Base-by-base conservation (phyloP, 108 stramenopile species). In the Pseudonitzschia multistriata region DNA sequence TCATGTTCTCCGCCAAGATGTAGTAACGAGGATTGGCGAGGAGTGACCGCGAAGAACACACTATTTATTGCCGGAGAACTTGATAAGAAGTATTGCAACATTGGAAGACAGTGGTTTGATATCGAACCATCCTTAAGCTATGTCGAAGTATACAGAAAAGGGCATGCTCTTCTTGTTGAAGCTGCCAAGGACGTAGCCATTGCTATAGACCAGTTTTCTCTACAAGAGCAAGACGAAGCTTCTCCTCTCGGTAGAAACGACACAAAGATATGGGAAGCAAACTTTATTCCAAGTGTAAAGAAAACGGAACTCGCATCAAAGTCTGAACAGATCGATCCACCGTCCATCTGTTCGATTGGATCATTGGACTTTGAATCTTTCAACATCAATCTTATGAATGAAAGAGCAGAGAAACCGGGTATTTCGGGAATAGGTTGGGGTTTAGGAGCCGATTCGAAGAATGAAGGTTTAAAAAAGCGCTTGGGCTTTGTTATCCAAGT, bases 361-460 rank as follows among this genome's bases (percentile, higher is more conserved):
- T 55, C 66, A 33, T 62, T 91, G 60, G 83, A 88, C 47, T 91
- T 78, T 49, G 85, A 92, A 49, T 33, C 73, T 13, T 92, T 89
- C 60, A 40, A 39, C n/a, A 85, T 92, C 29, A 71, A 83, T 27
- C 31, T 88, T 14, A 35, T 69, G 3, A 69, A 61, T 55, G 50
- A 59, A 24, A 63, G 62, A 27, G 73, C 72, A 57, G 53, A 50
- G n/a, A 67, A 63, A 19, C 56, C 62, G n/a, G 86, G 83, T 34
- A 79, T 83, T 63, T 42, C 33, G 31, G 92, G 89, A 33, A 76
- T 93, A 37, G 92, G 92, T 30, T 93, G 92, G 92, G 89, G 89
- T 10, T 64, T 79, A 17, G 68, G 65, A 62, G 82, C 84, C 24
- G 62, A 69, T 10, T n/a, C 70, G 27, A 65, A 40, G 31, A 74